Conservation (phyloP, 495 filamentous ascomycete species). For the Immersiella caudata region DNA sequence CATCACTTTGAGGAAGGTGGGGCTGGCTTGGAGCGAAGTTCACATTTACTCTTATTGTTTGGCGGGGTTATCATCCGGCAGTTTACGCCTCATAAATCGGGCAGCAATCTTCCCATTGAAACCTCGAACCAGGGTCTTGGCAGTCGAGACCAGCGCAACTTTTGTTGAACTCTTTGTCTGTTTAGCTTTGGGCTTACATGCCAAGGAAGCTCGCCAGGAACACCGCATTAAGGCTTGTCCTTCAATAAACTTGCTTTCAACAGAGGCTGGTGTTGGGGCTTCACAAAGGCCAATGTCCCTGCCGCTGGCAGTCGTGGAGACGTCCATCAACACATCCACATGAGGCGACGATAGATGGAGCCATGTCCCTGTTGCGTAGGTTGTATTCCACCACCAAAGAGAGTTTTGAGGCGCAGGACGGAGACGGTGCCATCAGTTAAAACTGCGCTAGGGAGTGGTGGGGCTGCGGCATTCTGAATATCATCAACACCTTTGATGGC, state of each 20-base stretch:
- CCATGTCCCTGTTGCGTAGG: not conserved
- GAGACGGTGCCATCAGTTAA: not conserved
- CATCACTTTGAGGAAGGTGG: slow-evolving; percentile 8
- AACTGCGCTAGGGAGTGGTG: not conserved
- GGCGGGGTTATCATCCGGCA: not conserved
- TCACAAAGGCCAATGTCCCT: too few relatives aligned
- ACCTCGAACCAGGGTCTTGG: not conserved
- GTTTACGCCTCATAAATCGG: slow-evolving; percentile 10
- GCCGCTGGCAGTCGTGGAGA: too few relatives aligned
- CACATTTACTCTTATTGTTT: not conserved
- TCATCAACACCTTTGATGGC: not conserved
- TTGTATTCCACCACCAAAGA: not conserved
- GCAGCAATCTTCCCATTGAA: not conserved
- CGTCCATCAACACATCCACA: too few relatives aligned
- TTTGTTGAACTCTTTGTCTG: not conserved
- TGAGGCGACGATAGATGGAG: too few relatives aligned
- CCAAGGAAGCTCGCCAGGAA: too few relatives aligned
- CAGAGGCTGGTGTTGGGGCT: too few relatives aligned
- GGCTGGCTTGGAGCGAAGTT: slow-evolving; percentile 7
- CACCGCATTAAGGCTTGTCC: not conserved
- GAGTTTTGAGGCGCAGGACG: not conserved
- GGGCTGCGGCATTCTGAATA: not conserved
- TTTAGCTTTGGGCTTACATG: not conserved
- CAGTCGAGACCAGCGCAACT: not conserved
- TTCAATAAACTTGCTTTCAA: not conserved